Conservation (phyloP, 2,329 filamentous ascomycete genomes). For the Fusarium falciforme region DNA sequence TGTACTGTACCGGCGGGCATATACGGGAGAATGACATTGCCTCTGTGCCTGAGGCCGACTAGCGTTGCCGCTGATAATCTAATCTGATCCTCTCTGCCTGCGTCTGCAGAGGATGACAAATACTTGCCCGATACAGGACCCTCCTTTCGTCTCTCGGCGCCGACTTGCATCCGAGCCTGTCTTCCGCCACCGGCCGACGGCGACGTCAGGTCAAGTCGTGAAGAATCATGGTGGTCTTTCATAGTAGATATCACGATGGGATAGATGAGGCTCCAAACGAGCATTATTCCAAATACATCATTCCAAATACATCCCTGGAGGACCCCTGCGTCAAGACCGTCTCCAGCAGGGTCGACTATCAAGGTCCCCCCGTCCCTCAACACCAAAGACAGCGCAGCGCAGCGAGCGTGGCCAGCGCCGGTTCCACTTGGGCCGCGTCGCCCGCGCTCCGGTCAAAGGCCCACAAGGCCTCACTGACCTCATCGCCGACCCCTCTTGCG, state of each 20-base stretch:
- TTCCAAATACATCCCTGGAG: slow-evolving; percentile 30
- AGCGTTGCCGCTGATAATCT: slow-evolving; percentile 27
- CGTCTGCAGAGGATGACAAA: slow-evolving; percentile 34
- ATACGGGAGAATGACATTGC: neutral
- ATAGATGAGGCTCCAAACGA: neutral
- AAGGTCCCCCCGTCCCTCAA: slow-evolving; percentile 32
- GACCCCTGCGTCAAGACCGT: neutral
- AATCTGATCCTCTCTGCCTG: slow-evolving; percentile 34
- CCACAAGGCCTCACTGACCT: slow-evolving; percentile 43
- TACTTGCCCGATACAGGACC: slow-evolving; percentile 13
- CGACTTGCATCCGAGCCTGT: slow-evolving; percentile 37
- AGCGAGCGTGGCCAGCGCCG: slow-evolving; percentile 23
- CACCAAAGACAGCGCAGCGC: neutral
- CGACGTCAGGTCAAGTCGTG: neutral
- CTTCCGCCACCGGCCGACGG: neutral
- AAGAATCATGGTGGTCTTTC: neutral
- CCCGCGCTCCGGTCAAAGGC: slow-evolving; percentile 29
- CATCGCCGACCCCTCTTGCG: slow-evolving; percentile 36
- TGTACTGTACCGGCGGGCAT: neutral
- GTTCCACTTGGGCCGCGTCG: slow-evolving; percentile 38
- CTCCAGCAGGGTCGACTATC: slow-evolving; percentile 24
- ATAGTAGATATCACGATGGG: neutral
- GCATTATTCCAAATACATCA: neutral
- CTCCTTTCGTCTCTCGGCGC: slow-evolving; percentile 23
- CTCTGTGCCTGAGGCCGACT: neutral